Evolutionary conservation across 257 asterid species (phyloP).

Genomic region (Solanum sitiens): DNA sequence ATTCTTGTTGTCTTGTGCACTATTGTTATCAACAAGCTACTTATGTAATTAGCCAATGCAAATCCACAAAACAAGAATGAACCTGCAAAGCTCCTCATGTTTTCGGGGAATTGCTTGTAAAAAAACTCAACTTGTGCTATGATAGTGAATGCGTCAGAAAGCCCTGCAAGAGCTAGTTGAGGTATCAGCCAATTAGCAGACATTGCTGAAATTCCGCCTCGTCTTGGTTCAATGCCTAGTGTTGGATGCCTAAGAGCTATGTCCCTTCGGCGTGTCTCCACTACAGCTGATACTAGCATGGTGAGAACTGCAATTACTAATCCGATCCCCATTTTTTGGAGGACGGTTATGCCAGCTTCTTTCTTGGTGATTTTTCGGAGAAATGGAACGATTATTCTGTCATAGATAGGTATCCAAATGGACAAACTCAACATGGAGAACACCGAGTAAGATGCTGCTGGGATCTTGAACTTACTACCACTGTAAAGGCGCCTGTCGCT

Average conservation of each 20-base stretch:
- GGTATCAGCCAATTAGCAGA: constrained; percentile 26
- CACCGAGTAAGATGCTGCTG: constrained; percentile 19
- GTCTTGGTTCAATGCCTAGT: constrained; percentile 4
- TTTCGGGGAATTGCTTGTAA: constrained; percentile 29
- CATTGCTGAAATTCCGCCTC: constrained; percentile 18
- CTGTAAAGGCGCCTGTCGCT: constrained; percentile 10
- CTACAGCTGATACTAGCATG: constrained; percentile 9
- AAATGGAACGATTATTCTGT: constrained; percentile 14
- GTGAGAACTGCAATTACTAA: background rate
- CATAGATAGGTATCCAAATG: constrained; percentile 17
- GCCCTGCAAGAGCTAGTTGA: constrained; percentile 18
- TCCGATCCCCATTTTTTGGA: constrained; percentile 23
- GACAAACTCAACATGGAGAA: constrained; percentile 16
- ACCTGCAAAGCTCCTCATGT: constrained; percentile 30
- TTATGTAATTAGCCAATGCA: constrained; percentile 13
- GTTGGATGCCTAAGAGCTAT: constrained; percentile 3
- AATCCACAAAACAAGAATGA: constrained; percentile 17
- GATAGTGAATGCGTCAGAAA: constrained; percentile 18
- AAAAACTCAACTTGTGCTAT: constrained; percentile 20
- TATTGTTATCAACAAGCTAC: constrained; percentile 14
- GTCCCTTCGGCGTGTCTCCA: constrained; percentile 6
- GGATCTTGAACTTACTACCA: constrained; percentile 6
- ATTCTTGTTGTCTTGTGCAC: constrained; percentile 9
- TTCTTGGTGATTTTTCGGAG: constrained; percentile 4
- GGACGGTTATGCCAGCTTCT: constrained; percentile 18